Conservation (phyloP, 441 rosid species). For the Populus hybrid region DNA sequence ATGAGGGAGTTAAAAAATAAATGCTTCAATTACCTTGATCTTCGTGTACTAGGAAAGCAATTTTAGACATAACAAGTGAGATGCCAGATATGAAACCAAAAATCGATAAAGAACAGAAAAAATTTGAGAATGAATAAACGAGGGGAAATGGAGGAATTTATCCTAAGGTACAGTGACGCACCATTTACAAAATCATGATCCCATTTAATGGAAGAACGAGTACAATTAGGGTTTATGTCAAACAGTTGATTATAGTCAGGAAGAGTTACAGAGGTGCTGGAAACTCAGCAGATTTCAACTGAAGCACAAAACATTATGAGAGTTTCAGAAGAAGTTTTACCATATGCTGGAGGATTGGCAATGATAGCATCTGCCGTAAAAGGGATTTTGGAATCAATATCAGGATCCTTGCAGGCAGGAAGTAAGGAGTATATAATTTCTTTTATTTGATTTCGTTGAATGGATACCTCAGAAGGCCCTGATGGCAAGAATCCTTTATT, state of each 20-base stretch:
- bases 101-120: background rate
- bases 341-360: slow-evolving; percentile 98
- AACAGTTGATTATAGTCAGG: background rate
- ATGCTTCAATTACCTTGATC: background rate
- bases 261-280: background rate
- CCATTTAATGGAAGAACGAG: background rate
- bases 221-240: background rate
- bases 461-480: slow-evolving; percentile 93
- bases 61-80: background rate
- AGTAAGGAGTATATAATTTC: slow-evolving; percentile 84
- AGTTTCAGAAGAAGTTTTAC: slow-evolving; percentile 38
- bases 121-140: background rate
- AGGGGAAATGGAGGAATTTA: background rate
- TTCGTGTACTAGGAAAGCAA: background rate
- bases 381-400: slow-evolving; percentile 72
- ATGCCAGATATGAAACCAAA: background rate
- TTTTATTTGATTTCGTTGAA: slow-evolving; percentile 85
- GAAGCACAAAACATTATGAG: slow-evolving; percentile 1
- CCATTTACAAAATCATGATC: background rate
- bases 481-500: slow-evolving; percentile 98
- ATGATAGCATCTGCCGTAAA: slow-evolving; percentile 98
- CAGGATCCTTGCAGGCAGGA: slow-evolving; percentile 95
- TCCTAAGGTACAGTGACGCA: background rate
- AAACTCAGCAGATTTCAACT: background rate
- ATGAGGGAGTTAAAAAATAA: background rate